Evolutionary conservation across 768 basidiomycete genomes (phyloP).

Genomic region (Leccinum obscurum): DNA sequence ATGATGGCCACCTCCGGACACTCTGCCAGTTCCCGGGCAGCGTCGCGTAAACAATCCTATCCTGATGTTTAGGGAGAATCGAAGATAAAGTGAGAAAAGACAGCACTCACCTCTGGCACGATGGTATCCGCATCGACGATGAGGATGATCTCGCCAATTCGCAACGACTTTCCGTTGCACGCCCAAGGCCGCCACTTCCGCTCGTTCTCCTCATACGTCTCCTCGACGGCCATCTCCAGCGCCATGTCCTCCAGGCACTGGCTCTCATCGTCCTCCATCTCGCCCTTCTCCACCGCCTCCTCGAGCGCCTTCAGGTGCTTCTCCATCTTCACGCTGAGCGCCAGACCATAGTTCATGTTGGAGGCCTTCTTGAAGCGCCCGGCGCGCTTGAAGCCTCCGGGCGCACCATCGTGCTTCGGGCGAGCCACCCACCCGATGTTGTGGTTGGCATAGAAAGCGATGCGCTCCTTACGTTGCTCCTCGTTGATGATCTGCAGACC

Average conservation of each 20-base stretch:
- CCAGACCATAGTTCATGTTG: constrained; percentile 83
- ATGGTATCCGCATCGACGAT: constrained; percentile 89
- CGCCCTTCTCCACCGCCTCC: constrained; percentile 38
- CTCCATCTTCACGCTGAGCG: constrained; percentile 39
- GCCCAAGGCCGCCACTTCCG: constrained; percentile 72
- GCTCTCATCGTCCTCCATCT: constrained; percentile 42
- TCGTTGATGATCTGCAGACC: constrained; percentile 52
- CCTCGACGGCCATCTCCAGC: constrained; percentile 69
- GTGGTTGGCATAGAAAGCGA: constrained; percentile 54
- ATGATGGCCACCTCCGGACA: constrained; percentile 90
- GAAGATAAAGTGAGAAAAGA: neutral
- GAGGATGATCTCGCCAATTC: constrained; percentile 78
- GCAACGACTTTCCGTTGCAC: constrained; percentile 68
- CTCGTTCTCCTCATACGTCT: constrained; percentile 62
- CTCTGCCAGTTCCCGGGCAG: constrained; percentile 79
- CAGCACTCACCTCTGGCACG: constrained; percentile 60
- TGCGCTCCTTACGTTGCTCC: constrained; percentile 47
- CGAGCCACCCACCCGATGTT: constrained; percentile 62
- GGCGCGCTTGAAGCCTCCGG: constrained; percentile 38
- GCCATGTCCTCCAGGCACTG: constrained; percentile 64
- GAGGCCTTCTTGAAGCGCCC: constrained; percentile 94
- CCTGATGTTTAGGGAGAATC: neutral
- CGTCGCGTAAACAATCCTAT: constrained; percentile 87
- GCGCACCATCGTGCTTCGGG: constrained; percentile 43
- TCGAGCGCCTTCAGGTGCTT: constrained; percentile 46